A percentile compares a stretch with the other conserved stretches of the same genome.
Evolutionary conservation across 805 yeast genomes (phyloP).

Genomic region (Pichia exigua): DNA sequence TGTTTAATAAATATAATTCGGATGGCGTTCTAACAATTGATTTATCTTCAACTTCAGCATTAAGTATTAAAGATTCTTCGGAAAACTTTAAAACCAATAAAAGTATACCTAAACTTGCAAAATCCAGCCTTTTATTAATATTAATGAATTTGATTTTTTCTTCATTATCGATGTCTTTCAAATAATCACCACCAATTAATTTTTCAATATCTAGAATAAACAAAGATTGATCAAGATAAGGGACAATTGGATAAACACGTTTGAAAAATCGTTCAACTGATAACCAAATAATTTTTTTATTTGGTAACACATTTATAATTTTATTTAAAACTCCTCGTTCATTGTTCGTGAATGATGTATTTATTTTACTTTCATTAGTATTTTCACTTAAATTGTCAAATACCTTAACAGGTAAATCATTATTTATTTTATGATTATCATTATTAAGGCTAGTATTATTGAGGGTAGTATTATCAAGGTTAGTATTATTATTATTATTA

Average conservation of each 20-base stretch:
- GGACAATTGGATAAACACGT: conserved; percentile 39
- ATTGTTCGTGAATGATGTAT: neutral
- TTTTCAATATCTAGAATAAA: conserved; percentile 28
- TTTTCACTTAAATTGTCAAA: neutral
- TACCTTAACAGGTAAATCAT: neutral
- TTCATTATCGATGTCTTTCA: conserved; percentile 28
- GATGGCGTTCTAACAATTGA: conserved; percentile 21
- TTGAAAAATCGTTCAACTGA: conserved; percentile 37
- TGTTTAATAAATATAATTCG: conserved; percentile 32
- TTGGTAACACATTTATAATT: conserved; percentile 36
- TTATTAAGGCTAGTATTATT: too few species aligned
- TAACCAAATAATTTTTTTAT: conserved; percentile 37
- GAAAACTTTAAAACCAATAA: conserved; percentile 38
- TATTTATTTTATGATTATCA: neutral
- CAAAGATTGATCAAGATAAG: conserved; percentile 35
- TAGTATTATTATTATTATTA: too few species aligned
- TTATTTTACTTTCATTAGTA: neutral
- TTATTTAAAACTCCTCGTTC: conserved; percentile 9
- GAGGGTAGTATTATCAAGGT: too few species aligned
- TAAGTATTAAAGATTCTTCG: conserved; percentile 32
- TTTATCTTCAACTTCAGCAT: conserved; percentile 15
- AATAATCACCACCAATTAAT: conserved; percentile 27
- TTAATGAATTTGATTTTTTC: conserved; percentile 24
- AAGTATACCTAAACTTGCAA: conserved; percentile 41
- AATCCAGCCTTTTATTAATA: conserved; percentile 37